These are phyloP conservation scores for Plasmopara viticola DNA, from an alignment of 352 stramenopile genomes.

Conservation along the genomic window DNA sequence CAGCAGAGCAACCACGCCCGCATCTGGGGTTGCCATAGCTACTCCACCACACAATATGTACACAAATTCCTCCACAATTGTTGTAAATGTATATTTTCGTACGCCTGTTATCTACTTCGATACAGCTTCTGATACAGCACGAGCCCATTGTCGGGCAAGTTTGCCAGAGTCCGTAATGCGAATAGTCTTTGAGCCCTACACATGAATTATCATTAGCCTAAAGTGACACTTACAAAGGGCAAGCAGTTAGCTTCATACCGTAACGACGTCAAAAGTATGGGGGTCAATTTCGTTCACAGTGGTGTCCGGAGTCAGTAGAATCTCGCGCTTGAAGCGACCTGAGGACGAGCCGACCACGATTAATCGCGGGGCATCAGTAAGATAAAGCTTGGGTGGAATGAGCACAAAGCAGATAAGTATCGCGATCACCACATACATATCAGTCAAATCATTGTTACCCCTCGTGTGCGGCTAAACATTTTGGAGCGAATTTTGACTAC, in stretches of 20 bases:
- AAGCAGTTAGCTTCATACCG: conserved; percentile 31
- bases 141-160: conserved; percentile 54
- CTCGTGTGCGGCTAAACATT: conserved; percentile 71
- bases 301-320: conserved; percentile 52
- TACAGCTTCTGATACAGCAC: conserved; percentile 34
- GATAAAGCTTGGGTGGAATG: conserved; percentile 35
- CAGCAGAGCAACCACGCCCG: conserved; percentile 37
- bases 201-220: background rate
- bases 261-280: conserved; percentile 72
- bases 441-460: conserved; percentile 26
- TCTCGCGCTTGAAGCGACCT: conserved; percentile 66
- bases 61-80: conserved; percentile 17
- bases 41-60: conserved; percentile 1
- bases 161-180: conserved; percentile 56
- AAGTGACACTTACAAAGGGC: background rate
- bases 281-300: conserved; percentile 64
- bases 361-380: conserved; percentile 66
- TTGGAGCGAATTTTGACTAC: conserved; percentile 74
- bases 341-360: conserved; percentile 65
- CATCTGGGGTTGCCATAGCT: conserved; percentile 5
- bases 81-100: conserved; percentile 2
- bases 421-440: background rate
- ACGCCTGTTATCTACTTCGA: conserved; percentile 18
- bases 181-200: conserved; percentile 51
- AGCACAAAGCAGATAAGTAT: background rate